Evolutionary conservation across 352 stramenopile species (phyloP).

Genomic region (Phytophthora kernoviae): DNA sequence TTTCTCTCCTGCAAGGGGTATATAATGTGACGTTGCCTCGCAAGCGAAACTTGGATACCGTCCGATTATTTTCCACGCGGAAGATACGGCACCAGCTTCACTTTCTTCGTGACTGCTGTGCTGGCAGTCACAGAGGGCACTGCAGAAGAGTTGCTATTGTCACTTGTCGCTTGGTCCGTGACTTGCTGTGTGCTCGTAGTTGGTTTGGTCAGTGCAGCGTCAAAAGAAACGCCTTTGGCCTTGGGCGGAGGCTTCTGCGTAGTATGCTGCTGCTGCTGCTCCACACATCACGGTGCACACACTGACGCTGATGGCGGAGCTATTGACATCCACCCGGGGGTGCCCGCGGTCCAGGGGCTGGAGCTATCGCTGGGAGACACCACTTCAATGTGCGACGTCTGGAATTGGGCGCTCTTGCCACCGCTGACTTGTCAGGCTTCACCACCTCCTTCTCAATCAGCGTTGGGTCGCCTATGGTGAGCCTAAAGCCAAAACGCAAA

Average conservation of each 20-base stretch:
- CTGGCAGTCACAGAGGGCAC: too few species aligned
- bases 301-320: constrained; percentile 53
- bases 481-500: constrained; percentile 34
- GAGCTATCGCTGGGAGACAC: constrained; percentile 50
- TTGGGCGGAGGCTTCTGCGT: constrained; percentile 33
- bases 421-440: constrained; percentile 31
- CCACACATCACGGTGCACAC: constrained; percentile 78
- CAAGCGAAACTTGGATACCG: too few species aligned
- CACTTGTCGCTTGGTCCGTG: background rate
- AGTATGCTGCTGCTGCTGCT: constrained; percentile 38
- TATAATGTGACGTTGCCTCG: constrained; percentile 88
- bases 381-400: constrained; percentile 56
- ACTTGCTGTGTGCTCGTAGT: constrained; percentile 7
- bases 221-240: background rate
- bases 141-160: constrained; percentile 16
- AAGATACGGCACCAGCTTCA: constrained; percentile 35
- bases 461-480: constrained; percentile 52
- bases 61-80: too few species aligned
- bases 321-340: too few species aligned
- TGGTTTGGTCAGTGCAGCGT: background rate
- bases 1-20: constrained; percentile 69
- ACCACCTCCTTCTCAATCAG: constrained; percentile 43
- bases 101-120: constrained; percentile 17
- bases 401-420: constrained; percentile 40
- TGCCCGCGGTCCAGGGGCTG: constrained; percentile 48